Evolutionary conservation across 2,329 filamentous ascomycete species (phyloP).

Genomic region (Nannizziopsis barbatae): DNA sequence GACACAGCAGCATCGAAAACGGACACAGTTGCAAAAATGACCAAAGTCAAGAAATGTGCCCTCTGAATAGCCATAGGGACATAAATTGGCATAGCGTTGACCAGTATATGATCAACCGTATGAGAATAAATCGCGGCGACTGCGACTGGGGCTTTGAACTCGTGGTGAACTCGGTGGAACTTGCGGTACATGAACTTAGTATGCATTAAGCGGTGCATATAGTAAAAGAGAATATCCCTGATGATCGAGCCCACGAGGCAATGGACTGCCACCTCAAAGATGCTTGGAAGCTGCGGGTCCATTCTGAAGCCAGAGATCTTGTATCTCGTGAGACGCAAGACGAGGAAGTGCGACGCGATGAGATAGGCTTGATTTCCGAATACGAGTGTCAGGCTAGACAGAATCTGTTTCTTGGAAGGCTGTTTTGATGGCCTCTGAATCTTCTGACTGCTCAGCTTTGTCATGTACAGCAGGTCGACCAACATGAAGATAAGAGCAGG

Average conservation of each 20-base stretch:
- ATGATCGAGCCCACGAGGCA: conserved; percentile 1
- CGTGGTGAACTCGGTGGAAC: conserved; percentile 11
- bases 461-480: conserved; percentile 1
- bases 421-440: conserved; percentile 7
- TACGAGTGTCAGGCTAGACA: conserved; percentile 4
- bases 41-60: conserved; percentile 9
- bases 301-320: conserved; percentile 8
- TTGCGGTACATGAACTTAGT: conserved; percentile 11
- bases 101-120: conserved; percentile 7
- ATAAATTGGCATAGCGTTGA: conserved; percentile 8
- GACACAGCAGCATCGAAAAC: conserved; percentile 8
- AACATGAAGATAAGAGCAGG: conserved; percentile 2
- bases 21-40: conserved; percentile 8
- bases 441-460: background rate
- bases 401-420: conserved; percentile 7
- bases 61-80: conserved; percentile 7
- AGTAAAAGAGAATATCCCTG: conserved; percentile 11
- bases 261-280: background rate
- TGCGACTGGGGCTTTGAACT: conserved; percentile 9
- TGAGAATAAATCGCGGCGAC: conserved; percentile 12
- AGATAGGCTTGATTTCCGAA: conserved; percentile 7
- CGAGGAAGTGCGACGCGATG: conserved; percentile 5
- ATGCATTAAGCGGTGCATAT: conserved; percentile 11
- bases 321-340: background rate
- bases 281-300: conserved; percentile 1